Base-by-base conservation (phyloP, 495 filamentous ascomycete genomes). In the Aspergillus homomorphus region DNA sequence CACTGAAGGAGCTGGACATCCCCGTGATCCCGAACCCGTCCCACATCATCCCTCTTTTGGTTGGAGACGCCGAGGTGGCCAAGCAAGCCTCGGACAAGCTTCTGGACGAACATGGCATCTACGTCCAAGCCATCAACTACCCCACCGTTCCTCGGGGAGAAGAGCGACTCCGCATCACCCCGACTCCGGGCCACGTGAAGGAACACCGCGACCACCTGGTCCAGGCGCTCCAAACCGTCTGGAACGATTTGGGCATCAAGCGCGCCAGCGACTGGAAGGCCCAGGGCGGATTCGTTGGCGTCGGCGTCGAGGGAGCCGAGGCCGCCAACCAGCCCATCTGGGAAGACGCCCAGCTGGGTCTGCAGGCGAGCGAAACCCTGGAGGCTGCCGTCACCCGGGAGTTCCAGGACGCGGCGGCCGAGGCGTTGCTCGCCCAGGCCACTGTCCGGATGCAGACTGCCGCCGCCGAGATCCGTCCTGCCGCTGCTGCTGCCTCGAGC, bases 91-190 rank as follows among this genome's bases (percentile, higher is more conserved):
- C 86, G 24, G 94, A 98, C 69, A 83, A 92, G 68, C 85, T 96
- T 7, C 79, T 98, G 9, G 85, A 90, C 59, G 85, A 94, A 57
- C 87, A 94, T 73, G 84, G 84, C 48, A 98, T 98, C 72, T 98
- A 98, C 67, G 94, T 98, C 15, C 94, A 98, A 74, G 90, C 90
- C 56, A 98, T 98, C 81, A 98, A 98, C 77, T 98, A 98, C 75
- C 94, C 94, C 7, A 98, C 94, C 54, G 94, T 98, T 1, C 94
- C 94, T 1, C 89, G 93, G 5, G 94, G 94, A 15, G 90, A 98
- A 76, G 94, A 98, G 75, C 88, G 94, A 28, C 83, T 98, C 51
- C 87, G 94, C 62, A 89, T 98, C 70, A 98, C 94, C 8, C 94
- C 94, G 0, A 98, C 94, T 10, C 94, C 94, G 0, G 94, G 94